A percentile compares a stretch with the other conserved stretches of the same genome.
phyloP scores from a whole-genome alignment of 169 alveolate species.

The Plasmodium ovale region DNA sequence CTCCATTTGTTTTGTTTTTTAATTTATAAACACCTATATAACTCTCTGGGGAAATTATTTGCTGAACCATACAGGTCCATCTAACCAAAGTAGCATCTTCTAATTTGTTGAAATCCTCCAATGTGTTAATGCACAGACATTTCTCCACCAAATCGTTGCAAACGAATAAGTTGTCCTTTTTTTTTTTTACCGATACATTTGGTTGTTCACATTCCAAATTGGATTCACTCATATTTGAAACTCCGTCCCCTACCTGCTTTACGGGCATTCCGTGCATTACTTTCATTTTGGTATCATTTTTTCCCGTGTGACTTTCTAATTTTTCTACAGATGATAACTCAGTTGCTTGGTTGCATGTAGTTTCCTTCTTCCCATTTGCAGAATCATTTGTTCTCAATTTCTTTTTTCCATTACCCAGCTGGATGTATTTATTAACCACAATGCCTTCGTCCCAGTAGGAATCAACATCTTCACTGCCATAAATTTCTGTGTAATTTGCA shows the following conservation, averaged over 20 bases:
- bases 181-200: neutral
- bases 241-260: neutral
- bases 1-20: conserved; percentile 54
- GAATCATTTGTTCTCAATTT: neutral
- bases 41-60: conserved; percentile 71
- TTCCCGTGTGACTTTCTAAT: neutral
- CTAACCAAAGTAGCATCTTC: conserved; percentile 64
- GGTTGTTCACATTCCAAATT: neutral
- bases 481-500: conserved; percentile 29
- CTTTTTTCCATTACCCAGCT: conserved; percentile 28
- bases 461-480: conserved; percentile 30
- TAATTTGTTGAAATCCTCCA: conserved; percentile 18
- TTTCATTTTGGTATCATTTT: neutral
- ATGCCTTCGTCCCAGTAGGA: conserved; percentile 73
- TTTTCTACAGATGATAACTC: neutral
- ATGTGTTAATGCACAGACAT: conserved; percentile 43
- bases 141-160: conserved; percentile 38
- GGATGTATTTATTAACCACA: conserved; percentile 64
- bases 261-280: too few species aligned
- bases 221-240: neutral
- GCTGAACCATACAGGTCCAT: conserved; percentile 78
- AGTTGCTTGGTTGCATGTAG: neutral
- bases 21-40: conserved; percentile 65
- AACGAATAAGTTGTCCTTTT: conserved; percentile 1
- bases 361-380: neutral